Conservation (phyloP, 169 alveolate species). For the Besnoitia besnoiti region DNA sequence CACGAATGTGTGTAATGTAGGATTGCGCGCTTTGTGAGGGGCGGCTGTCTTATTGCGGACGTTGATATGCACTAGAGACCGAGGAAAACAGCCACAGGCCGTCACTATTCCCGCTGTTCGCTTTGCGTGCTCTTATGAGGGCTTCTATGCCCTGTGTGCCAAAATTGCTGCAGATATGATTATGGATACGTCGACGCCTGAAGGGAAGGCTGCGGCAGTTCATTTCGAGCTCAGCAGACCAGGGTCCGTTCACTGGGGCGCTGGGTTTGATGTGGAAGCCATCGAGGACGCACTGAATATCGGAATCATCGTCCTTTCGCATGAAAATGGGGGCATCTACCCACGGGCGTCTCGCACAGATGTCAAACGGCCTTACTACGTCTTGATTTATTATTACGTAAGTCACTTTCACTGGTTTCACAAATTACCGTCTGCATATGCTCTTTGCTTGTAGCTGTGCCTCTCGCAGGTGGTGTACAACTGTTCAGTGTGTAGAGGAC, state of each 20-base stretch:
- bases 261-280: constrained; percentile 34
- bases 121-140: too few relatives aligned
- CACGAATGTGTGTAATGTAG: too few relatives aligned
- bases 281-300: constrained; percentile 41
- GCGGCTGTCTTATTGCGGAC: too few relatives aligned
- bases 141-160: too few relatives aligned
- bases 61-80: too few relatives aligned
- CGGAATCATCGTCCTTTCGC: constrained; percentile 12
- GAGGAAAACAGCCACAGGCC: too few relatives aligned
- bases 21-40: too few relatives aligned
- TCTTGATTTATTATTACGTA: constrained; percentile 22
- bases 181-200: constrained; percentile 27
- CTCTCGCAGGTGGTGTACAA: background rate
- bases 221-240: constrained; percentile 41
- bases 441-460: too few relatives aligned
- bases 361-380: background rate
- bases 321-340: constrained; percentile 9
- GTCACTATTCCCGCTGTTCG: too few relatives aligned
- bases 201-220: constrained; percentile 47
- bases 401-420: background rate
- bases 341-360: constrained; percentile 12
- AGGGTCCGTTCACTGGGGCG: constrained; percentile 50
- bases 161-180: background rate
- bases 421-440: too few relatives aligned
- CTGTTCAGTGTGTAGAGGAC: too few relatives aligned